Evolutionary conservation across 768 basidiomycete species (phyloP), one percentile per base, ranked within the genome.

Genomic region (Mycena rosella): DNA sequence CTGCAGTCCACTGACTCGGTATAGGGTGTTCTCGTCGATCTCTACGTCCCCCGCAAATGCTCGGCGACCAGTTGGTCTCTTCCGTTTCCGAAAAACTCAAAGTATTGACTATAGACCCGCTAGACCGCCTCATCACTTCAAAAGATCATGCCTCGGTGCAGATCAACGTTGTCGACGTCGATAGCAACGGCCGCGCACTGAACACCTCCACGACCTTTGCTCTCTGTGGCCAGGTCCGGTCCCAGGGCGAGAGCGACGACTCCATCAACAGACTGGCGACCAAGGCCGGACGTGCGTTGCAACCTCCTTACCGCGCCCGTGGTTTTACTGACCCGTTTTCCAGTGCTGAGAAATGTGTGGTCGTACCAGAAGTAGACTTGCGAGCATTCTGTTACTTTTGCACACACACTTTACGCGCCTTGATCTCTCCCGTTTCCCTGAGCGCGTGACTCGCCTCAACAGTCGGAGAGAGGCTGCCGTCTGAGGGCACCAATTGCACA

Each of bases 41-140:
- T 99, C 84, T 99, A 99, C 86, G 96, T 99, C 78, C 98, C 98
- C 83, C 95, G 98, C 88, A 99, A 99, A 84, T 99, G 98, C 82
- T 90, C 96, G 79, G 96, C 96, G 60, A 97, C 96, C 75, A 96
- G 96, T 98, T 78, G 79, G 94, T 89, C 65, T 15, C 66, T 36
- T 42, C 38, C 32, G 15, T 26, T 32, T 36, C 40, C 15, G 55
- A 20, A 42, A 27, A 55, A 36, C 20, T 69, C n/a, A 20, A 62
- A 55, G 47, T 42, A 55, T 64, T 72, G 26, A 55, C 57, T 45
- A 14, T 18, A 40, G 17, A 40, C 38, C 9, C 40, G 24, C 18
- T 65, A 98, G 96, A 96, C 90, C 96, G 97, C 74, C 87, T 99
- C 77, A 98, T 99, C 84, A 98, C 93, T 72, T 94, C 97, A 75